Conservation (phyloP, 2,329 filamentous ascomycete genomes). For the Xylariaceae sp. region DNA sequence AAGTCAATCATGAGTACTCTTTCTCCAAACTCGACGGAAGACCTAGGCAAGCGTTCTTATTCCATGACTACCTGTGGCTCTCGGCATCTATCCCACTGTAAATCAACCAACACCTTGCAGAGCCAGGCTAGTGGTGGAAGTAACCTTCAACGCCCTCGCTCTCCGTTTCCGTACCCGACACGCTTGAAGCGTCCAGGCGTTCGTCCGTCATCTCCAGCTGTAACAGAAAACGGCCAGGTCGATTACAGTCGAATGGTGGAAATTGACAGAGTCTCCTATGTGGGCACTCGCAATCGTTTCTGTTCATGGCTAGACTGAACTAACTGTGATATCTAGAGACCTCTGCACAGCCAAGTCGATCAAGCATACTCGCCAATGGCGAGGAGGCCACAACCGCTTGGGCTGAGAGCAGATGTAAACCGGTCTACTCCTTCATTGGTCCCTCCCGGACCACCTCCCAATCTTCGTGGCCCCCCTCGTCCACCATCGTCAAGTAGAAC, state of each 20-base stretch:
- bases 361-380: constrained; percentile 34
- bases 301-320: constrained; percentile 4
- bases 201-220: constrained; percentile 44
- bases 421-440: constrained; percentile 39
- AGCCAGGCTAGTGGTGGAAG: constrained; percentile 39
- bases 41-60: constrained; percentile 44
- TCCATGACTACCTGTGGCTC: constrained; percentile 51
- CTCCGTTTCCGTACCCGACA: constrained; percentile 55
- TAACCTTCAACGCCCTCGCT: constrained; percentile 48
- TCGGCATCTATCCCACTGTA: constrained; percentile 41
- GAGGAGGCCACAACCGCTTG: constrained; percentile 36
- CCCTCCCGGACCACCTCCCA: constrained; percentile 19
- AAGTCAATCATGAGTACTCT: constrained; percentile 40
- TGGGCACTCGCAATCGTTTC: constrained; percentile 27
- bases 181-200: constrained; percentile 51
- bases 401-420: constrained; percentile 38
- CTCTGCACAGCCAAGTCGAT: constrained; percentile 40
- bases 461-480: constrained; percentile 21
- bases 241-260: constrained; percentile 49
- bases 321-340: constrained; percentile 35
- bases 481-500: constrained; percentile 27
- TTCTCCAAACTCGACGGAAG: constrained; percentile 39
- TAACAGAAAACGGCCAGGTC: constrained; percentile 43
- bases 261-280: constrained; percentile 44
- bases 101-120: constrained; percentile 44